Percentiles rank a stretch among this genome's conserved stretches.
Conservation (phyloP, 768 basidiomycete species). For the Pulveroboletus sp. region DNA sequence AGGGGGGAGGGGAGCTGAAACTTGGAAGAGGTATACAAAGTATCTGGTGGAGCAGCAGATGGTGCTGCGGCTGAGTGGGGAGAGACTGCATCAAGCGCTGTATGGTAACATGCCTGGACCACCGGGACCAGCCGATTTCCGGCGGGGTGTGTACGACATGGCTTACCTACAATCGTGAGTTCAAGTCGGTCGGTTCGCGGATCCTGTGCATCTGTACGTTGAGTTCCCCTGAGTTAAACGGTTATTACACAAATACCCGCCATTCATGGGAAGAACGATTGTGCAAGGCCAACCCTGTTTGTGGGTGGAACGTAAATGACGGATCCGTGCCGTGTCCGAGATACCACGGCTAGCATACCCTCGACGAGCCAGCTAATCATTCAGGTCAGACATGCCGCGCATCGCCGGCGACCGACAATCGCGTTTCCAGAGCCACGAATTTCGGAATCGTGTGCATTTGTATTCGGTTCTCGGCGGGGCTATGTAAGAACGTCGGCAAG, state of each 20-base stretch:
- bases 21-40: constrained; percentile 61
- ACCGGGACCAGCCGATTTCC: constrained; percentile 6
- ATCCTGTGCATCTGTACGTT: background rate
- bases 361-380: background rate
- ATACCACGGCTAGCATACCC: constrained; percentile 2
- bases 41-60: constrained; percentile 51
- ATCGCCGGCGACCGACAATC: too few relatives aligned
- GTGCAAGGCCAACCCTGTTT: constrained; percentile 10
- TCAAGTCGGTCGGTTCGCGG: too few relatives aligned
- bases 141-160: constrained; percentile 1
- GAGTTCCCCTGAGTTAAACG: background rate
- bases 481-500: constrained; percentile 14
- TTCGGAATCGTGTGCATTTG: background rate
- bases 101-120: constrained; percentile 19
- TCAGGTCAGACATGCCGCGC: too few relatives aligned
- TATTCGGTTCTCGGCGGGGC: constrained; percentile 7
- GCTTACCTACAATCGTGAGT: constrained; percentile 13
- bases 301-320: constrained; percentile 18
- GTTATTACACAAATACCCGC: constrained; percentile 1
- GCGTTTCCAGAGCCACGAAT: background rate
- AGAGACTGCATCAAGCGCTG: constrained; percentile 37
- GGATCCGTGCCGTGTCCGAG: too few relatives aligned
- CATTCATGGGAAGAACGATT: constrained; percentile 2
- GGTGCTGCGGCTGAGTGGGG: constrained; percentile 48
- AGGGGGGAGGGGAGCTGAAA: constrained; percentile 44